Base-by-base conservation (phyloP, 331 rosid species). In the Cucumis variabilis region DNA sequence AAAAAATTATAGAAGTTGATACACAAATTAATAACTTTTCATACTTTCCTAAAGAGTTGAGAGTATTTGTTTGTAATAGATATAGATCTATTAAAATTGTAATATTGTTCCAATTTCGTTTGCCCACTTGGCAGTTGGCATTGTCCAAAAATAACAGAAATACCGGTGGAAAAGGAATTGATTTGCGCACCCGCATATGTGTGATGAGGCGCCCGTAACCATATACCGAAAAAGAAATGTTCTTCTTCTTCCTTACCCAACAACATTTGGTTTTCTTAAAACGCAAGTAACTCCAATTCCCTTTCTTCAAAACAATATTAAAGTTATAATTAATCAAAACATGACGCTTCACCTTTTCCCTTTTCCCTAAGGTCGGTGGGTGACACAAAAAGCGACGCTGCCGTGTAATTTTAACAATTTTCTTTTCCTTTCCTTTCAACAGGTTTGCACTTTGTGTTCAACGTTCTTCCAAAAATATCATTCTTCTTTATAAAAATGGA, bases 331-430 rank as follows among this genome's bases (percentile, higher is more conserved):
- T 41, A 41, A 74, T 11, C 1, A 5, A 75, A 75, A 23, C 19
- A 46, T 19, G 81, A 25, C 15, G 27, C 6, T 55, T 51, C 9
- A 77, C 3, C 33, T 13, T 80, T 55, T 55, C 58, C 3, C 33
- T 13, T 80, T 55, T 55, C 58, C 7, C 48, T 1, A 4, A 15
- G 70, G 70, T 80, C 85, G 85, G 70, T 80, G 85, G 85, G 85
- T 80, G 85, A 80, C 69, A 55, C 27, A 80, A 27, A 28, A 20
- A 80, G 48, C 41, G 50, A 55, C 70, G 27, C 50, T 23, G 7
- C 41, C 69, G 20, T 11, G 70, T 79, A 63, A 50, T 50, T 77
- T 78, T 24, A 78, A 25, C 66, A 51, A 25, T 17, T 4, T 24
- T 15, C 23, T 51, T 51, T 48, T 16, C 12, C 20, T 23, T 51